These are phyloP conservation scores for Fulvia fulva DNA, from an alignment of 2,329 filamentous ascomycete species.

Conservation along the genomic window DNA sequence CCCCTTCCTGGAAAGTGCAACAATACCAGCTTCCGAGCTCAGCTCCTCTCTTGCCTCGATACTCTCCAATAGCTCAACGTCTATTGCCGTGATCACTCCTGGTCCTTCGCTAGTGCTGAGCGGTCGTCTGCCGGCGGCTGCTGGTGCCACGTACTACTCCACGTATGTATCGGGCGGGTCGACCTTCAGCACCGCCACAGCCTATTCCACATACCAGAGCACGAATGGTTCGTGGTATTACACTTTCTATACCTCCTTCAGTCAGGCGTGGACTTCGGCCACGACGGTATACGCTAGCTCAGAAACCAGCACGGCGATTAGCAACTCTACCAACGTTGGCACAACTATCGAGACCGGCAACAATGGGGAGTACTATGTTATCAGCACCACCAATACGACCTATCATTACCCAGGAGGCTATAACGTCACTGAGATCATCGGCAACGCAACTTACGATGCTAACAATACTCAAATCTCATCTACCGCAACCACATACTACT, in stretches of 20 bases:
- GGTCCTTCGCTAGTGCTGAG: conserved; percentile 19
- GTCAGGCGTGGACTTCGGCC: conserved; percentile 27
- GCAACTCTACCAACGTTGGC: conserved; percentile 16
- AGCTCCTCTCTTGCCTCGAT: conserved; percentile 28
- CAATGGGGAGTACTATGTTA: conserved; percentile 20
- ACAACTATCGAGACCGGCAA: conserved; percentile 11
- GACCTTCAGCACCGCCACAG: conserved; percentile 30
- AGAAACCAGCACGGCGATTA: conserved; percentile 17
- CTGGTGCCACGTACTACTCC: conserved; percentile 23
- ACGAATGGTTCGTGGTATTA: conserved; percentile 28
- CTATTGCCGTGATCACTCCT: conserved; percentile 30
- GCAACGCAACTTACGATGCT: conserved; percentile 20
- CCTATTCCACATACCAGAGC: conserved; percentile 27
- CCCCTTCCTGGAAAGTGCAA: conserved; percentile 22
- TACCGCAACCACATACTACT: conserved; percentile 24
- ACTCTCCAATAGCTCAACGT: conserved; percentile 27
- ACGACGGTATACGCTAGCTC: conserved; percentile 27
- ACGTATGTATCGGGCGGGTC: conserved; percentile 29
- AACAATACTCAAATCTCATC: conserved; percentile 25
- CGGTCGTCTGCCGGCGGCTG: conserved; percentile 20
- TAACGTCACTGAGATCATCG: conserved; percentile 24
- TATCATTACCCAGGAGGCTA: conserved; percentile 17
- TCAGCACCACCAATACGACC: conserved; percentile 17
- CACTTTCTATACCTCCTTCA: conserved; percentile 29
- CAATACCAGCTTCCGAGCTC: conserved; percentile 18